Base-by-base conservation (phyloP, 257 asterid species). In the Nicotiana otophora region DNA sequence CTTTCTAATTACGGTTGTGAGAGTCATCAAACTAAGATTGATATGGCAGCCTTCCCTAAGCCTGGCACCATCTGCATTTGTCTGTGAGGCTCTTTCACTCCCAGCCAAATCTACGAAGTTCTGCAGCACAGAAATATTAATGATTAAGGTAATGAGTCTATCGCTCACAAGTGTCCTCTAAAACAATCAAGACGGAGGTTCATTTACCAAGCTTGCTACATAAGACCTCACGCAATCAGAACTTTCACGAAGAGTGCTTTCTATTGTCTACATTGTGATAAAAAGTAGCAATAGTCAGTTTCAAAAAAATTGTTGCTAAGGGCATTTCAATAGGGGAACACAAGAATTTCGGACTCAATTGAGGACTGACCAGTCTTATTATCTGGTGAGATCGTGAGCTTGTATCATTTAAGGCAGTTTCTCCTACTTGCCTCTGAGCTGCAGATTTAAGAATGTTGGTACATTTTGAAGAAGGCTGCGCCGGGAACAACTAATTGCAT, bases 351-450 rank as follows among this genome's bases (percentile, higher is more conserved):
- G 7, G 62, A 75, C 42, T 26, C 46, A 28, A 51, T 28, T 26
- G 19, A 46, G 64, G 33, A 83, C 94, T 84, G 39, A 92, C 98
- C 96, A 95, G 92, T 90, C 98, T 88, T 81, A 95, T 95, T 84
- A 95, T 95, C 90, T 95, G 98, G 87, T 95, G 98, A 16, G 98
- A 95, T 82, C 98, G 88, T 70, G 98, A 95, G 88, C 98, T 95
- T 8, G 94, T 89, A 84, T 95, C 98, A n/a, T 95, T 95, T 53
- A 95, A 86, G 81, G 98, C 93, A 28, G 98, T 95, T 89, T 93
- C 98, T 20, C 98, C 98, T 54, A 93, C 98, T 92, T 95, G 98
- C 83, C 98, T 90, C 87, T 95, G 98, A 85, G 98, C 98, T 95
- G 92, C 88, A 91, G 83, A 75, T 42, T 63, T 31, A 42, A 53